Base-by-base conservation (phyloP, 169 alveolate species). In the Plasmodium malariae region DNA sequence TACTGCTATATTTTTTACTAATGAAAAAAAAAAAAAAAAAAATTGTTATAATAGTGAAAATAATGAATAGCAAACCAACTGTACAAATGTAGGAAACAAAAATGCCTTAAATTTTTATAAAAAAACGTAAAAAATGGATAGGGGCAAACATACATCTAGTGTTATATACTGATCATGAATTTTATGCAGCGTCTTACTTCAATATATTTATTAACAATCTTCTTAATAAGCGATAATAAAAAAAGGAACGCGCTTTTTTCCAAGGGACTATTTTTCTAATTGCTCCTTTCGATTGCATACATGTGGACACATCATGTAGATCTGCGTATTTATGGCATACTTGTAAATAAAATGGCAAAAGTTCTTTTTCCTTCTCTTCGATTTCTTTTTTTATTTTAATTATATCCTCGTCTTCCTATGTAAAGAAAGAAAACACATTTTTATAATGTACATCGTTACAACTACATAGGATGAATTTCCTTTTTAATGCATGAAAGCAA, bases 261-360 rank as follows among this genome's bases (percentile, higher is more conserved):
- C 98, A 96, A 36, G 87, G 89, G 49, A 96, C 91, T 54, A 93
- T 88, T 63, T 92, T 95, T 55, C 89, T 49, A 67, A 96, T 90
- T 28, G 93, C 98, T 2, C 95, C 95, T 65, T 94, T 91, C 14
- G 96, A 94, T 54, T 94, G 93, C 98, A 96, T 96, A 65, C 98
- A 96, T 60, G 87, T 91, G 0, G 97, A 93, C 7, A 95, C 92
- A 69, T 96, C 98, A 63, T 96, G 98, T 60, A 96, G 69, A 63
- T 96, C 98, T 7, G 97, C 97, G 72, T 93, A 96, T 83, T 85
- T 88, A 51, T 92, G 95, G 9, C 97, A 95, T 32, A 93, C 95
- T 92, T 93, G 94, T 30, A 57, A 60, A 88, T 93, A 93, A 63
- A 91, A 93, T 17, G 96, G 95, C 34, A 88, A 51, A 5, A 93